phyloP scores from a whole-genome alignment of 78 protist species.

The Tieghemostelium lacteum region DNA sequence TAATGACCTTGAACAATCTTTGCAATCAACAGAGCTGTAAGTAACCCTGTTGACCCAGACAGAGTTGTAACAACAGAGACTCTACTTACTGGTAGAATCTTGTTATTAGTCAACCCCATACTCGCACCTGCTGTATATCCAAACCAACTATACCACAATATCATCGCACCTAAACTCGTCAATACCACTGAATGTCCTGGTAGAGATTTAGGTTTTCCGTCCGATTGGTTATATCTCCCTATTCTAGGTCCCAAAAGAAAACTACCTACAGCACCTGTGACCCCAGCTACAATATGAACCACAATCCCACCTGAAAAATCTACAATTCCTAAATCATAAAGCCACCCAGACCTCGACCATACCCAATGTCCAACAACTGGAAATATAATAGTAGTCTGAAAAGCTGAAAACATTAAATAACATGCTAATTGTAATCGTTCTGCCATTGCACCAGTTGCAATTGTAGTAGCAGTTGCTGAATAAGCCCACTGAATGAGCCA shows the following conservation, averaged over 20 bases:
- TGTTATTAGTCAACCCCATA: constrained; percentile 16
- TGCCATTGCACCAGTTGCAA: constrained; percentile 78
- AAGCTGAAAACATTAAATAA: constrained; percentile 42
- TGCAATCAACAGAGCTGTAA: constrained; percentile 60
- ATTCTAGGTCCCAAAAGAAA: constrained; percentile 63
- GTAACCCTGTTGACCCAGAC: constrained; percentile 60
- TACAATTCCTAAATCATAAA: constrained; percentile 38
- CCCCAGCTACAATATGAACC: constrained; percentile 64
- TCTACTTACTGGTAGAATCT: constrained; percentile 24
- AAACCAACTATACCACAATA: constrained; percentile 76
- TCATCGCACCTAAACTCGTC: constrained; percentile 66
- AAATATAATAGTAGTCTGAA: constrained; percentile 59
- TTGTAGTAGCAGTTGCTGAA: constrained; percentile 70
- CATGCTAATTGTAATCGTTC: constrained; percentile 66
- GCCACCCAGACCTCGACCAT: constrained; percentile 64
- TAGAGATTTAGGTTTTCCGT: constrained; percentile 47
- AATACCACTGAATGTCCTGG: constrained; percentile 65
- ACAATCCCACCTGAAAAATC: constrained; percentile 74
- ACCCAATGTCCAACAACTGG: constrained; percentile 76
- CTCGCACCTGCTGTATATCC: constrained; percentile 73
- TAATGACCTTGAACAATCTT: constrained; percentile 42
- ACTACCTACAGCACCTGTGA: constrained; percentile 60
- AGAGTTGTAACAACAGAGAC: constrained; percentile 65
- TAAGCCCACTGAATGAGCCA: constrained; percentile 81
- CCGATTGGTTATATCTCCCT: constrained; percentile 56